phyloP scores from a whole-genome alignment of 2,329 filamentous ascomycete species.

The Aulographum hederae region DNA sequence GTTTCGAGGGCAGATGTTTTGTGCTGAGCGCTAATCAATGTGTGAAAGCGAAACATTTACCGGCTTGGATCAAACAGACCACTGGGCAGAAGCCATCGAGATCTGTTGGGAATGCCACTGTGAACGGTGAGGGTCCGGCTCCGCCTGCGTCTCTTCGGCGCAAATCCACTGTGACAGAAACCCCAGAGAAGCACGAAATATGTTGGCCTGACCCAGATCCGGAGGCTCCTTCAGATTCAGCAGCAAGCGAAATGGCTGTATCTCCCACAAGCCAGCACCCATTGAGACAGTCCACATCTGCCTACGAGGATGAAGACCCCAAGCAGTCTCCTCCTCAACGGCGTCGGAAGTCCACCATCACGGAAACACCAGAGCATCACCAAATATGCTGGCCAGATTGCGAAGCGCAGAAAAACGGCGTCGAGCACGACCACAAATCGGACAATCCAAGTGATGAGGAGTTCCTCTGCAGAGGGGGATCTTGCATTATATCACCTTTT shows the following conservation, averaged over 20 bases:
- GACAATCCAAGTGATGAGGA: too few relatives aligned
- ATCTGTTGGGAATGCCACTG: neutral
- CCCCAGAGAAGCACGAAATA: constrained; percentile 27
- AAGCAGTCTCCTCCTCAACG: too few relatives aligned
- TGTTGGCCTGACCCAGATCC: constrained; percentile 16
- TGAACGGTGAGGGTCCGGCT: constrained; percentile 3
- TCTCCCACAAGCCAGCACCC: constrained; percentile 29
- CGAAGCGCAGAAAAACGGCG: neutral
- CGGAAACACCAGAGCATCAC: neutral
- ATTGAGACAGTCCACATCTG: too few relatives aligned
- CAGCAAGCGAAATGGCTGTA: constrained; percentile 22
- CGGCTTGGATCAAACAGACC: constrained; percentile 32
- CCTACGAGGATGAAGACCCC: too few relatives aligned
- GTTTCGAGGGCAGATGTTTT: constrained; percentile 65
- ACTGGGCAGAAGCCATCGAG: neutral
- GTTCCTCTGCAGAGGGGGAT: constrained; percentile 58
- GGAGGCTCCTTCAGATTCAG: neutral
- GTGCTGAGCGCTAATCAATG: constrained; percentile 80
- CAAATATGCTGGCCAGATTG: too few relatives aligned
- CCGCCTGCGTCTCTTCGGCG: constrained; percentile 5
- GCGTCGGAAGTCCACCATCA: constrained; percentile 2
- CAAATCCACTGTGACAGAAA: constrained; percentile 21
- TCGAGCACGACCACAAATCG: constrained; percentile 6
- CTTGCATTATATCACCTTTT: constrained; percentile 60
- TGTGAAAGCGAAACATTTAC: constrained; percentile 39